Percentiles rank a stretch among this genome's conserved stretches.
phyloP scores from a whole-genome alignment of 1,139 yeast genomes.

The Candida sanyaensis region DNA sequence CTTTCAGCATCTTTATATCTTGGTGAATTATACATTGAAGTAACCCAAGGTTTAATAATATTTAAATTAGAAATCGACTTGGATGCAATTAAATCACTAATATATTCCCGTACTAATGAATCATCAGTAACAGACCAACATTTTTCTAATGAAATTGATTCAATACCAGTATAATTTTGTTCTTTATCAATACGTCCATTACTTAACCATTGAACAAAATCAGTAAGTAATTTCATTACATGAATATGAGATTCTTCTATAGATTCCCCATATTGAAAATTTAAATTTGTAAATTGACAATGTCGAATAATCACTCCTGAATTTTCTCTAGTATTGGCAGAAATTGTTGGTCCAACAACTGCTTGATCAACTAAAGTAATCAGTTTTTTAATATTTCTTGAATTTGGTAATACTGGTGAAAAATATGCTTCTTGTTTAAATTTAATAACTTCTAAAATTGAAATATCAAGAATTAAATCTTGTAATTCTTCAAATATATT shows the following conservation, averaged over 20 bases:
- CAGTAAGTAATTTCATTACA: constrained; percentile 24
- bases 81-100: constrained; percentile 8
- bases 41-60: constrained; percentile 17
- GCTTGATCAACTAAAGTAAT: constrained; percentile 21
- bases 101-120: constrained; percentile 22
- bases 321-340: constrained; percentile 12
- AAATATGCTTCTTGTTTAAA: constrained; percentile 8
- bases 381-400: neutral
- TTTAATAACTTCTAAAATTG: constrained; percentile 13
- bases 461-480: constrained; percentile 16
- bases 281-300: constrained; percentile 17
- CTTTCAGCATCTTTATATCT: constrained; percentile 21
- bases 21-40: constrained; percentile 25
- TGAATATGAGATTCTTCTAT: constrained; percentile 29
- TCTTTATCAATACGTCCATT: neutral
- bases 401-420: neutral
- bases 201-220: constrained; percentile 18
- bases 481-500: constrained; percentile 8
- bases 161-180: constrained; percentile 8
- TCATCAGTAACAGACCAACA: constrained; percentile 39
- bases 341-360: constrained; percentile 18
- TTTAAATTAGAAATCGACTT: neutral
- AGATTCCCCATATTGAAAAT: constrained; percentile 32
- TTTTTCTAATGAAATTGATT: constrained; percentile 22
- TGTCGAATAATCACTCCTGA: constrained; percentile 15